Percentiles rank a stretch among this genome's conserved stretches.
Conservation (phyloP, 1,284 basidiomycete species). For the Ceratobasidium sp. region DNA sequence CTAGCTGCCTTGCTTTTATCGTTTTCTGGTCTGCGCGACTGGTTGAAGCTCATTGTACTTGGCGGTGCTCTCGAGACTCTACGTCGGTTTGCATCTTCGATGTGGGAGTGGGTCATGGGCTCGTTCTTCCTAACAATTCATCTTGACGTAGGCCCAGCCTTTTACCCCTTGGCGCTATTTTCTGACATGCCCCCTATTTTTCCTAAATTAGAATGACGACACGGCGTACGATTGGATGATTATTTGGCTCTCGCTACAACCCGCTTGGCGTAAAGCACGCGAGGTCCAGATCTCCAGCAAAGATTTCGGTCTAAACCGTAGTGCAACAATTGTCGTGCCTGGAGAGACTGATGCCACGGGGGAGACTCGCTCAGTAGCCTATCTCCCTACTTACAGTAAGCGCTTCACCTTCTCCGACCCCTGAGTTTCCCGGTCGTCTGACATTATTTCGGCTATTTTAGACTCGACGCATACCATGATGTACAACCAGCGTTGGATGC, state of each 20-base stretch:
- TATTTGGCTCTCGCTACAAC: slow-evolving; percentile 70
- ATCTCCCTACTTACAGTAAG: slow-evolving; percentile 50
- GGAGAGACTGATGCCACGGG: slow-evolving; percentile 58
- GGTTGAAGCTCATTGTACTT: slow-evolving; percentile 72
- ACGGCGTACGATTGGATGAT: slow-evolving; percentile 69
- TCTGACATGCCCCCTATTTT: neutral
- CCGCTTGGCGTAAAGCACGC: slow-evolving; percentile 64
- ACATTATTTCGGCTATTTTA: slow-evolving; percentile 30
- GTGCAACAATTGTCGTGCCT: slow-evolving; percentile 51
- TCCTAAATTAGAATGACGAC: slow-evolving; percentile 61
- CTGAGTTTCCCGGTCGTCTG: neutral
- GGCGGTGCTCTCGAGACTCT: slow-evolving; percentile 72
- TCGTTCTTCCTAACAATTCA: slow-evolving; percentile 73
- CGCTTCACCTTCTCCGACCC: neutral
- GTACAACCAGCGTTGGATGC: slow-evolving; percentile 49
- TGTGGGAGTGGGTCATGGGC: slow-evolving; percentile 64
- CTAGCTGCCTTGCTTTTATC: slow-evolving; percentile 61
- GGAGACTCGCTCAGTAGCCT: slow-evolving; percentile 47
- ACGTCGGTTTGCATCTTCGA: slow-evolving; percentile 62
- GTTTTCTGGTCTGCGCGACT: slow-evolving; percentile 69
- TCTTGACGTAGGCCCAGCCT: slow-evolving; percentile 62
- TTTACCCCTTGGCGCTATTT: neutral
- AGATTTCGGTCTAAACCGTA: slow-evolving; percentile 39
- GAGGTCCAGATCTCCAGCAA: slow-evolving; percentile 63
- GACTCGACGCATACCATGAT: slow-evolving; percentile 49